Base-by-base conservation (phyloP, 176 grass and related monocot species). In the Musa beccarii region DNA sequence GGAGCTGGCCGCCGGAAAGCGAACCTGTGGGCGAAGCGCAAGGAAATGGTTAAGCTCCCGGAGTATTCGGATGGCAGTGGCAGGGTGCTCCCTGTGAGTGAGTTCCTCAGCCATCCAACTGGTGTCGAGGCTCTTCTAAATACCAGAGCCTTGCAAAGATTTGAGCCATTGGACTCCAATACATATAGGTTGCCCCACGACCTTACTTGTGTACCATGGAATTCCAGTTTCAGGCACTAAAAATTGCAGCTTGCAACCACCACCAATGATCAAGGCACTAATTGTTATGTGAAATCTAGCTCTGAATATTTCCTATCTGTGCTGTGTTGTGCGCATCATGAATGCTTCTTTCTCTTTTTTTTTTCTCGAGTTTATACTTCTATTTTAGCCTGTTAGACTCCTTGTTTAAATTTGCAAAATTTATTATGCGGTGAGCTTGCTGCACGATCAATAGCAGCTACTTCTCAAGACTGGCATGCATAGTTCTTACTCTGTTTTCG, bases 121-220 rank as follows among this genome's bases (percentile, higher is more conserved):
- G 88, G 88, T 51, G 81, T 98, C 23, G 86, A 91, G 66, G 75
- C 95, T 53, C 90, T 93, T 54, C 77, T 98, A 53, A 98, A 98
- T 75, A 91, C 86, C 74, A 79, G 86, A 59, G 75, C 88, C 43
- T 86, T 98, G 51, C 78, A 98, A 69, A 85, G 90, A 78, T 89
- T 93, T 77, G 76, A 66, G 66, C 79, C 82, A 26, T 62, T 87
- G 77, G 78, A 80, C 29, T 51, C 78, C 17, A 72, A 73, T 43
- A 80, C 78, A 16, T 80, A 71, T 21, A 80, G 78, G 78, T 80
- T 17, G 52, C n/a, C 51, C 43, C 71, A 25, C 57, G 5, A 74
- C 24, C 51, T 52, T 51, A 13, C 66, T 34, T 68, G 23, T 68
- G 10, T 29, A 9, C 49, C 24, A 34, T 68, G 2, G 6, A 19